A percentile compares a stretch with the other conserved stretches of the same genome.
These are phyloP conservation scores for Aspergillus awamori DNA, from an alignment of 2,329 filamentous ascomycete genomes.

Conservation along the genomic window DNA sequence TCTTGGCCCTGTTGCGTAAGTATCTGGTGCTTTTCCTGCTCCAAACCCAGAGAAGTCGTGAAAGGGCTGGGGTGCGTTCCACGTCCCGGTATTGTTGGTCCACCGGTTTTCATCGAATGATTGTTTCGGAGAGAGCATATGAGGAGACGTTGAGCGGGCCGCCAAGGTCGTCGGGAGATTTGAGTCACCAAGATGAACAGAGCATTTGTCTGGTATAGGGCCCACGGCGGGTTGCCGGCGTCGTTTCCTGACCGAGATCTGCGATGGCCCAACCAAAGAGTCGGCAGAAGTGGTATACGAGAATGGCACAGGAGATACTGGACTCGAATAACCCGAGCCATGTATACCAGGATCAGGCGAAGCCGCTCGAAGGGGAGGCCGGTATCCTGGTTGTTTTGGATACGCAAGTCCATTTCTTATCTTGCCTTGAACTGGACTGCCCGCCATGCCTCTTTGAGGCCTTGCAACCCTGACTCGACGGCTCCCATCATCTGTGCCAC, in stretches of 20 bases:
- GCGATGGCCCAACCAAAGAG: constrained; percentile 20
- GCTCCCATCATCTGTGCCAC: constrained; percentile 11
- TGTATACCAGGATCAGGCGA: constrained; percentile 5
- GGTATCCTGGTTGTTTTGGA: constrained; percentile 12
- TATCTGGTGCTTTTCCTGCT: constrained; percentile 1
- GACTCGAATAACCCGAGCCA: constrained; percentile 10
- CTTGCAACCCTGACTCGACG: constrained; percentile 11
- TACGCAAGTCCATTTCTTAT: background rate
- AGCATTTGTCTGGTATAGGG: constrained; percentile 22
- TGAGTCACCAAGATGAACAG: constrained; percentile 33
- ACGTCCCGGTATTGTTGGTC: constrained; percentile 16
- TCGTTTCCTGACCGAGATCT: constrained; percentile 30
- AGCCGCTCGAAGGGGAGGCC: constrained; percentile 1
- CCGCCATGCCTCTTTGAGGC: background rate
- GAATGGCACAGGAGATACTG: constrained; percentile 8
- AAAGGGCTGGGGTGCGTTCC: constrained; percentile 12
- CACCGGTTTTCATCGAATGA: constrained; percentile 27
- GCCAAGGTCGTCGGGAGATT: constrained; percentile 33
- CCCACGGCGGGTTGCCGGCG: constrained; percentile 20
- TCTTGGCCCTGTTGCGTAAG: constrained; percentile 6
- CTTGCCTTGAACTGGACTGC: constrained; percentile 7
- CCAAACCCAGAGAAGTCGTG: background rate
- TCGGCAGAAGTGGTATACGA: constrained; percentile 17
- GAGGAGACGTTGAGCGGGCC: constrained; percentile 27
- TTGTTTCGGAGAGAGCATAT: constrained; percentile 22